Percentiles rank a stretch among this genome's conserved stretches.
These are phyloP conservation scores for Lepiota brunneoincarnata DNA, from an alignment of 768 basidiomycete genomes.

Conservation along the genomic window DNA sequence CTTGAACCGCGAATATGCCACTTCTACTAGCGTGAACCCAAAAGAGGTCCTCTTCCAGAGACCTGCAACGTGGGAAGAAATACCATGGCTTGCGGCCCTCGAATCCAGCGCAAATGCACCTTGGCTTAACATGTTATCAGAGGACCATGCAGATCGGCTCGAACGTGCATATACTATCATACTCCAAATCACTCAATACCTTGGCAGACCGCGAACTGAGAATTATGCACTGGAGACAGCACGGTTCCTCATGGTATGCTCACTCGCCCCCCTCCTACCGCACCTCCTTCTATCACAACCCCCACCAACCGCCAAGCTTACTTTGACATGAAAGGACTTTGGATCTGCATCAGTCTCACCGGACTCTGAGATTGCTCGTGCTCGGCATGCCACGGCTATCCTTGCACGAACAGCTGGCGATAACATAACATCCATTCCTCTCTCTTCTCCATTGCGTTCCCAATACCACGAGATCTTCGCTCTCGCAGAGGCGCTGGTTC, in stretches of 20 bases:
- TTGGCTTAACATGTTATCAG: constrained; percentile 2
- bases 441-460: neutral
- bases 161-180: constrained; percentile 5
- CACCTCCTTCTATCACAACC: too few species aligned
- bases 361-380: constrained; percentile 12
- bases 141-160: constrained; percentile 2
- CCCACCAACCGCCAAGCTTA: neutral
- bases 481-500: neutral
- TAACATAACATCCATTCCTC: constrained; percentile 6
- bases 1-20: neutral
- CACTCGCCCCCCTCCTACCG: too few species aligned
- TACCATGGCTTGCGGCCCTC: constrained; percentile 7
- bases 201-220: neutral
- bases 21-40: neutral
- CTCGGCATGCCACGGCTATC: neutral
- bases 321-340: constrained; percentile 4
- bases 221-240: too few species aligned
- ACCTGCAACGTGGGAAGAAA: neutral
- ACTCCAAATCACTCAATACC: constrained; percentile 9
- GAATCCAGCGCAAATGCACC: constrained; percentile 6
- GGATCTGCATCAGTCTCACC: constrained; percentile 1
- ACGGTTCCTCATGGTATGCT: neutral
- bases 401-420: neutral
- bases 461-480: constrained; percentile 5
- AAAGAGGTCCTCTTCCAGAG: neutral